A percentile compares a stretch with the other conserved stretches of the same genome.
These are phyloP conservation scores for Escovopsis sp. DNA, from an alignment of 2,329 filamentous ascomycete species.

Conservation along the genomic window DNA sequence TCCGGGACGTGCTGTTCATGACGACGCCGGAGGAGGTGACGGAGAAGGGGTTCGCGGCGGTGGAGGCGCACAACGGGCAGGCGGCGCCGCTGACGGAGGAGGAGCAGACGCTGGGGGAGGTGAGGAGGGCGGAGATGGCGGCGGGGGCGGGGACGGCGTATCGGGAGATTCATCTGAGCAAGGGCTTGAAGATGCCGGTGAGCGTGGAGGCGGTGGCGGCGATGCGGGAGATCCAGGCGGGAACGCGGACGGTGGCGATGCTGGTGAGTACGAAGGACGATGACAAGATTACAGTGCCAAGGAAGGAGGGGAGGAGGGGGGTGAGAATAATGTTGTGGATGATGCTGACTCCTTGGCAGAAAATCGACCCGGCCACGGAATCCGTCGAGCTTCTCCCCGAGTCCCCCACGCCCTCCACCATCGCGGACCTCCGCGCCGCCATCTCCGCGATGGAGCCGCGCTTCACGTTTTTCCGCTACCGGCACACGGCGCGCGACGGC, in stretches of 20 bases:
- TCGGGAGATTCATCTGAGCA: slow-evolving; percentile 43
- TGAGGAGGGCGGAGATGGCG: slow-evolving; percentile 61
- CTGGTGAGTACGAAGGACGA: slow-evolving; percentile 33
- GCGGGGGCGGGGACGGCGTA: slow-evolving; percentile 52
- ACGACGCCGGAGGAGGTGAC: slow-evolving; percentile 57
- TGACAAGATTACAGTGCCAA: too few relatives aligned
- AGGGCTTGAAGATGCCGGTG: slow-evolving; percentile 41
- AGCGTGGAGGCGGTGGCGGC: slow-evolving; percentile 49
- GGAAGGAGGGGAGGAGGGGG: too few relatives aligned
- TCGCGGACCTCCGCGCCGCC: slow-evolving; percentile 38
- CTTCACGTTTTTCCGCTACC: slow-evolving; percentile 63
- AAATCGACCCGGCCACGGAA: slow-evolving; percentile 58
- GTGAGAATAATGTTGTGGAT: background rate
- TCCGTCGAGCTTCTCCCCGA: slow-evolving; percentile 48
- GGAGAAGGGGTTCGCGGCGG: slow-evolving; percentile 51
- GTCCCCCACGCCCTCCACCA: slow-evolving; percentile 35
- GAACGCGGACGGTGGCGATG: slow-evolving; percentile 42
- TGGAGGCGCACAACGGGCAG: slow-evolving; percentile 49
- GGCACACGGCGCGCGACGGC: slow-evolving; percentile 38
- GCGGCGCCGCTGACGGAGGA: slow-evolving; percentile 65
- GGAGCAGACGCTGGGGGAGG: slow-evolving; percentile 53
- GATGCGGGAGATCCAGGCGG: slow-evolving; percentile 40
- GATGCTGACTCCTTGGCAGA: slow-evolving; percentile 26
- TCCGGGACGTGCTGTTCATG: slow-evolving; percentile 60
- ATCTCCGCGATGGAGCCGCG: slow-evolving; percentile 58